phyloP scores from a whole-genome alignment of 2,329 filamentous ascomycete genomes.

The Microcera coccophila region DNA sequence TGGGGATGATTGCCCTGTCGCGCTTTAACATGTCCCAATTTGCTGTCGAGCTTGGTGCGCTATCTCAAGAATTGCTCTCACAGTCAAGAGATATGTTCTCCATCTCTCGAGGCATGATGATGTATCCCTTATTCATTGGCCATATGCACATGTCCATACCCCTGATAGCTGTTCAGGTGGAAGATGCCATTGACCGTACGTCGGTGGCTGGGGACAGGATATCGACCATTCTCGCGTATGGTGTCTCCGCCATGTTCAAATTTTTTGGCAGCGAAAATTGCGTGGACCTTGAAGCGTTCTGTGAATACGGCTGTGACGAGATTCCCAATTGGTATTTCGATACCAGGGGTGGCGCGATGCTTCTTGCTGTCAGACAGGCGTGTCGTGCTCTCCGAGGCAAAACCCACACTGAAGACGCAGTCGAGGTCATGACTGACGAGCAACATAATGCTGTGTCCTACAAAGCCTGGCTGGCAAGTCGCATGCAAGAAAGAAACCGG shows the following conservation, averaged over 20 bases:
- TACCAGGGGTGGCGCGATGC: conserved; percentile 64
- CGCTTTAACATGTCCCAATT: conserved; percentile 69
- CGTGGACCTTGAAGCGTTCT: conserved; percentile 65
- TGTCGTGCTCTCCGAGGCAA: conserved; percentile 71
- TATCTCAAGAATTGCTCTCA: conserved; percentile 62
- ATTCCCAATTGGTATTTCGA: conserved; percentile 69
- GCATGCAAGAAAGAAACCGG: conserved; percentile 56
- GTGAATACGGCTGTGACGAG: conserved; percentile 69
- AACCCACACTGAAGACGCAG: conserved; percentile 50
- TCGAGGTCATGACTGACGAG: conserved; percentile 63
- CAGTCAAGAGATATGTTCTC: conserved; percentile 61
- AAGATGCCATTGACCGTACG: conserved; percentile 63
- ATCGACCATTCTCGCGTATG: conserved; percentile 67
- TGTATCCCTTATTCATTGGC: conserved; percentile 66
- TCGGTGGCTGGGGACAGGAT: conserved; percentile 66
- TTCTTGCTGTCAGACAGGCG: conserved; percentile 63
- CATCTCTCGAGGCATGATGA: conserved; percentile 63
- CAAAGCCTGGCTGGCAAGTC: conserved; percentile 54
- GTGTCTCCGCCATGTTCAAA: conserved; percentile 61
- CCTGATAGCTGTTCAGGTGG: conserved; percentile 56
- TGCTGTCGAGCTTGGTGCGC: conserved; percentile 60
- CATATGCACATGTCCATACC: conserved; percentile 64
- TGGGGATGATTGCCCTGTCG: conserved; percentile 63
- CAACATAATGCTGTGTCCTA: conserved; percentile 58
- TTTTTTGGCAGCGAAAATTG: conserved; percentile 68